These are phyloP conservation scores for Ogataea pini DNA, from an alignment of 805 yeast genomes.

Conservation along the genomic window DNA sequence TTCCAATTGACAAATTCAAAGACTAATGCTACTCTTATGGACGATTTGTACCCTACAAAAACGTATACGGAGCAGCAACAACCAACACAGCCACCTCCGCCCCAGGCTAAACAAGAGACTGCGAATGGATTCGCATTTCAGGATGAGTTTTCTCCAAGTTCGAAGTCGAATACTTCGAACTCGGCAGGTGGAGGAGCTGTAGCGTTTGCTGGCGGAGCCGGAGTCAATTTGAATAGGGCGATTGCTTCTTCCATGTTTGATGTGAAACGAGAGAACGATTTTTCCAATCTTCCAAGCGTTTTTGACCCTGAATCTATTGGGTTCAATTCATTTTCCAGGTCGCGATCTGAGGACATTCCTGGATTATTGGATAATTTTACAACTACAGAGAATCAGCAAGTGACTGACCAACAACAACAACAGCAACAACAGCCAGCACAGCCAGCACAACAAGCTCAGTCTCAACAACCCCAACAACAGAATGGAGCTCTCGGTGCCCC, in stretches of 20 bases:
- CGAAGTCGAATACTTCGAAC: constrained; percentile 3
- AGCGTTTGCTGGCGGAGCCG: neutral
- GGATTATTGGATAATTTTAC: neutral
- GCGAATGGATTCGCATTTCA: neutral
- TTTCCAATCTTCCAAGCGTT: neutral
- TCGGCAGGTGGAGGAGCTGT: neutral
- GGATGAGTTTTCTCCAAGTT: constrained; percentile 1
- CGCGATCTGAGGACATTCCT: neutral
- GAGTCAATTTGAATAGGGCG: neutral
- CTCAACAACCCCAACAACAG: constrained; percentile 1
- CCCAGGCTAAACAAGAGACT: neutral
- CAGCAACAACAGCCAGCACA: neutral
- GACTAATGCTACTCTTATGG: constrained; percentile 37
- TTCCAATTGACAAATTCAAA: constrained; percentile 33
- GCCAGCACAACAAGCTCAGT: neutral
- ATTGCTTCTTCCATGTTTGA: neutral
- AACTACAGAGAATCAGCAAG: neutral
- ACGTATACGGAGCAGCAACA: constrained; percentile 29
- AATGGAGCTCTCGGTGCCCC: constrained; percentile 4
- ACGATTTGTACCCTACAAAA: constrained; percentile 34
- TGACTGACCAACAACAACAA: neutral
- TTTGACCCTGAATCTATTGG: constrained; percentile 5
- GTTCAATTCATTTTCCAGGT: neutral
- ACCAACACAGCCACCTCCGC: neutral
- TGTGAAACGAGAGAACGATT: neutral